Conservation (phyloP, 208 protist species). For the Leishmania turanica region DNA sequence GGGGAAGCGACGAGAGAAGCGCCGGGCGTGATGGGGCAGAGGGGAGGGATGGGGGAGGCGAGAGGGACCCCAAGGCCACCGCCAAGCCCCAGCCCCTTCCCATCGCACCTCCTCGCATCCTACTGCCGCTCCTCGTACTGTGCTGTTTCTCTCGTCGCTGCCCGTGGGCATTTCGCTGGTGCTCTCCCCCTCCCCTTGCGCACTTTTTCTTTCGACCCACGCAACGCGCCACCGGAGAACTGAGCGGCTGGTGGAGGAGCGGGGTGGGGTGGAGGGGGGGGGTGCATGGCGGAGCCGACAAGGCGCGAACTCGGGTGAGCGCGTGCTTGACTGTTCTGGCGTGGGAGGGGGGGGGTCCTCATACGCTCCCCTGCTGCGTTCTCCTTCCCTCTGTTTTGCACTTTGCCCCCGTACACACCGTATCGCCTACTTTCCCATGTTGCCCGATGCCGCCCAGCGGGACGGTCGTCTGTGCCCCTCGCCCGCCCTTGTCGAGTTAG, state of each 20-base stretch:
- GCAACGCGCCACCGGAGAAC: neutral
- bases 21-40: neutral
- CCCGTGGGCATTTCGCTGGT: neutral
- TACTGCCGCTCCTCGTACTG: neutral
- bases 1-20: neutral
- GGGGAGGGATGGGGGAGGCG: neutral
- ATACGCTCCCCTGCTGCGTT: neutral
- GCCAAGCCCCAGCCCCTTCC: neutral
- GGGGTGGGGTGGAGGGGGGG: no score
- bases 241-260: neutral
- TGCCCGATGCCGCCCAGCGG: neutral
- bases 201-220: neutral
- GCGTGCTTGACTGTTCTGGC: neutral
- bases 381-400: neutral
- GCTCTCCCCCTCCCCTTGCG: neutral
- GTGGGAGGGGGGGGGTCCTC: neutral
- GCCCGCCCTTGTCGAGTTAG: neutral
- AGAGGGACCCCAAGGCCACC: neutral
- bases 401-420: neutral
- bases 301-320: no score
- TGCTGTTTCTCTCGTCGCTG: neutral
- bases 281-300: no score
- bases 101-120: no score
- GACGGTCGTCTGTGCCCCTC: neutral
- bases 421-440: no score